phyloP scores from a whole-genome alignment of 192 early-diverging fungal species.

The Gorgonomyces haynaldii region DNA sequence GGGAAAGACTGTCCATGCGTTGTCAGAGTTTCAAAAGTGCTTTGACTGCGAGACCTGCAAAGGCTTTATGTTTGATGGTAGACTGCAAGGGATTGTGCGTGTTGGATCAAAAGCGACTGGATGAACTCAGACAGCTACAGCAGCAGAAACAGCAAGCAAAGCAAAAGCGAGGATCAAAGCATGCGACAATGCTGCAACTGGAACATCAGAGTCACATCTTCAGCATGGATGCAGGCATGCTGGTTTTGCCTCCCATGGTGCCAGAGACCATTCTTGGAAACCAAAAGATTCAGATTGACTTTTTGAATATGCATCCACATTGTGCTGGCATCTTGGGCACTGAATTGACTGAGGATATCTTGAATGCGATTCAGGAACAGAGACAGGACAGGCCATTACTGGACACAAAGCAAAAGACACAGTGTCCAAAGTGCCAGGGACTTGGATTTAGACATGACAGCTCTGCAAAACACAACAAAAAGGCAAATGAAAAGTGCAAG shows the following conservation, averaged over 20 bases:
- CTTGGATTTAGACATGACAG: conserved; percentile 24
- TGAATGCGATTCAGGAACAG: neutral
- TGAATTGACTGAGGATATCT: neutral
- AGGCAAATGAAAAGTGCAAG: conserved; percentile 16
- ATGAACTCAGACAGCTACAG: conserved; percentile 1
- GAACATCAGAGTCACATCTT: neutral
- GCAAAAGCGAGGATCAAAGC: neutral
- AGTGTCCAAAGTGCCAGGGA: conserved; percentile 1
- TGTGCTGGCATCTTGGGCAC: neutral
- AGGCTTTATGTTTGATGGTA: neutral
- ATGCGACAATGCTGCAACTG: neutral
- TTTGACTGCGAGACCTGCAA: conserved; percentile 4
- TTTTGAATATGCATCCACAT: neutral
- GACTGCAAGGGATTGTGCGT: conserved; percentile 6
- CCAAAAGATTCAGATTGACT: too few species aligned
- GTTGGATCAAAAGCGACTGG: conserved; percentile 4
- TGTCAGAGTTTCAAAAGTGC: neutral
- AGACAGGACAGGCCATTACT: neutral
- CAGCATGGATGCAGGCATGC: neutral
- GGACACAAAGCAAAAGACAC: neutral
- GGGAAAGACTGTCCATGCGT: neutral
- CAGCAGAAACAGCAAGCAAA: neutral
- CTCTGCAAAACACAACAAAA: conserved; percentile 19
- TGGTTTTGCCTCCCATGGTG: conserved; percentile 1
- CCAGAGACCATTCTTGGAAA: neutral